Evolutionary conservation across 2,329 filamentous ascomycete genomes (phyloP).

Genomic region (Colletotrichum incanum): DNA sequence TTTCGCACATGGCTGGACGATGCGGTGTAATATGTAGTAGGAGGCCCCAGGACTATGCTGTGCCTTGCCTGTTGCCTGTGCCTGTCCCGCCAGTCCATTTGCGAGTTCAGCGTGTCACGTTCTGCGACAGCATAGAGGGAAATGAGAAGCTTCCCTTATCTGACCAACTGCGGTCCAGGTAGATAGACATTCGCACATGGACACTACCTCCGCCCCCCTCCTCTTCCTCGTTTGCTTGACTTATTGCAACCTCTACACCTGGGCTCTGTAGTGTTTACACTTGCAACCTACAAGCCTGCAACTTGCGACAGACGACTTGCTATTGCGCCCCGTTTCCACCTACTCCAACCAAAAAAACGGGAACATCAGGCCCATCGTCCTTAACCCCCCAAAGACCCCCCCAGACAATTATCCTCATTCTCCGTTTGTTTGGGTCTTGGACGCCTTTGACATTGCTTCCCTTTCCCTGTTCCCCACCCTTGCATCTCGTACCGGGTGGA

Average conservation of each 20-base stretch:
- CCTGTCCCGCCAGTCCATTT: background rate
- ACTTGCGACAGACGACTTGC: background rate
- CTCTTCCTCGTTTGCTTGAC: background rate
- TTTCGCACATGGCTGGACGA: background rate
- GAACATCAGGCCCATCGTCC: background rate
- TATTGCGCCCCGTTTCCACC: background rate
- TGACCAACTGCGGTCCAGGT: background rate
- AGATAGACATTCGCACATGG: background rate
- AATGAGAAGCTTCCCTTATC: background rate
- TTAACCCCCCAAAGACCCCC: too few species aligned
- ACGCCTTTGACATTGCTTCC: background rate
- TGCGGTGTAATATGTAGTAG: background rate
- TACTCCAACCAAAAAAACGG: background rate
- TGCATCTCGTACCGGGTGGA: constrained; percentile 1
- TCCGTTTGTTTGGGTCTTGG: background rate
- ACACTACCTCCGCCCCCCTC: background rate
- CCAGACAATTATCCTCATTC: background rate
- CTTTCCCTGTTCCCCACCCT: background rate
- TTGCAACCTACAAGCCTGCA: background rate
- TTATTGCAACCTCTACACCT: background rate
- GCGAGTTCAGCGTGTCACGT: background rate
- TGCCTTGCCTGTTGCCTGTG: constrained; percentile 6
- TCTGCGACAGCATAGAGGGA: background rate
- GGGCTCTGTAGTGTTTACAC: background rate
- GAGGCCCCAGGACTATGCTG: background rate